Evolutionary conservation across 352 stramenopile species (phyloP), one percentile per base, ranked within the genome.

Genomic region (Globisporangium apiculatum): DNA sequence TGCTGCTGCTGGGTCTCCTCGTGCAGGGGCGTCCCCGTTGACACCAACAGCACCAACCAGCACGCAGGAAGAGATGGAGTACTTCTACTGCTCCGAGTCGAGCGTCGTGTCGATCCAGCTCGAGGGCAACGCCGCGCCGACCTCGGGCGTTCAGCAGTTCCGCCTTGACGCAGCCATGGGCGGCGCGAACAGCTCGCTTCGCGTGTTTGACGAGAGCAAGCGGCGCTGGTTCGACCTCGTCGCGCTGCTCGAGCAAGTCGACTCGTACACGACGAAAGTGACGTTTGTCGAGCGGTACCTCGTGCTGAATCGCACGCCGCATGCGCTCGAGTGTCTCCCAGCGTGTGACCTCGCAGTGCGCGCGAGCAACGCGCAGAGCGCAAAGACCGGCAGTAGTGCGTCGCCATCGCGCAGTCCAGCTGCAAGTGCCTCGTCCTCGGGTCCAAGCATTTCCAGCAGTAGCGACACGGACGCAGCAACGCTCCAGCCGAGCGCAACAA

Each of bases 261-360:
- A 88, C 41, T 71, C 72, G 5, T 83, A 72, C 56, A 78, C 79
- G 14, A 95, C 75, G 37, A 83, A 89, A 48, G 75, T 87, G 5
- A 91, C 78, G 9, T 92, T 95, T 48, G 75, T 93, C 0, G 82
- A 93, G 49, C 74, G 86, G 7, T 94, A 92, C 57, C 64, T 94
- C 8, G 65, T 95, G 24, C 49, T 91, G 15, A 94, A 95, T 45
- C 75, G 78, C 35, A 89, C 86, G 0, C 60, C 82, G 11, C 68
- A 86, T 36, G 60, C 80, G 37, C 45, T 95, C n/a, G 46, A 87
- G 40, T 75, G 71, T 15, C 66, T 73, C 5, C 69, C 74, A 12
- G 67, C 80, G n/a, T 71, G 66, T 36, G 74, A 87, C 51, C 76
- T 87, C 15, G 58, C 60, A 42, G 35, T 48, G 5, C 51, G 41